Evolutionary conservation across 192 early-diverging fungal genomes (phyloP).

Genomic region (Phycomyces nitens): DNA sequence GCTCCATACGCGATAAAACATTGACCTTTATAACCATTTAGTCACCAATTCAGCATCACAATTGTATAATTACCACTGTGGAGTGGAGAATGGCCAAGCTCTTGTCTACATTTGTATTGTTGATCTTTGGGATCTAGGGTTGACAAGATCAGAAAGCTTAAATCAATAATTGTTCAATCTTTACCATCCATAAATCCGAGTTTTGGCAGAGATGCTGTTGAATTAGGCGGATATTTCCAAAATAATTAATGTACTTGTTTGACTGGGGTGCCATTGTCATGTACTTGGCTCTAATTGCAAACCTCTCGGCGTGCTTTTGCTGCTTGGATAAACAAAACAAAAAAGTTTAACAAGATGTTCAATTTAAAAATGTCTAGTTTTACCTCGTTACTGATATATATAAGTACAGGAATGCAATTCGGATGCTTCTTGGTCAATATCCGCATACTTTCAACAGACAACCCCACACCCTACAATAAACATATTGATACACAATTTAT

Average conservation of each 20-base stretch:
- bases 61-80: slow-evolving; percentile 11
- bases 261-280: slow-evolving; percentile 23
- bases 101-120: slow-evolving; percentile 28
- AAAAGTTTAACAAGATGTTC: neutral
- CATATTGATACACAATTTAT: neutral
- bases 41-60: neutral
- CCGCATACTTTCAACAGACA: slow-evolving; percentile 23
- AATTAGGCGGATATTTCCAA: slow-evolving; percentile 28
- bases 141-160: too few species aligned
- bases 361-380: neutral
- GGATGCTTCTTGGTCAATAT: slow-evolving; percentile 8
- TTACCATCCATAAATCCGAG: slow-evolving; percentile 19
- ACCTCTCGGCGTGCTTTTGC: slow-evolving; percentile 27
- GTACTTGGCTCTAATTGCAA: slow-evolving; percentile 30
- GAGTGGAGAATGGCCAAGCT: slow-evolving; percentile 27
- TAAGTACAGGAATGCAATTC: slow-evolving; percentile 25
- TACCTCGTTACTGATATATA: slow-evolving; percentile 29
- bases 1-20: slow-evolving; percentile 16
- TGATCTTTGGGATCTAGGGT: slow-evolving; percentile 26
- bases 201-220: slow-evolving; percentile 19
- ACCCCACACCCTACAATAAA: slow-evolving; percentile 17
- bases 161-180: neutral
- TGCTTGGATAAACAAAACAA: neutral
- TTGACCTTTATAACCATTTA: slow-evolving; percentile 13
- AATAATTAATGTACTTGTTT: slow-evolving; percentile 32